Base-by-base conservation (phyloP, 78 protist genomes). In the Bodo saltans region DNA sequence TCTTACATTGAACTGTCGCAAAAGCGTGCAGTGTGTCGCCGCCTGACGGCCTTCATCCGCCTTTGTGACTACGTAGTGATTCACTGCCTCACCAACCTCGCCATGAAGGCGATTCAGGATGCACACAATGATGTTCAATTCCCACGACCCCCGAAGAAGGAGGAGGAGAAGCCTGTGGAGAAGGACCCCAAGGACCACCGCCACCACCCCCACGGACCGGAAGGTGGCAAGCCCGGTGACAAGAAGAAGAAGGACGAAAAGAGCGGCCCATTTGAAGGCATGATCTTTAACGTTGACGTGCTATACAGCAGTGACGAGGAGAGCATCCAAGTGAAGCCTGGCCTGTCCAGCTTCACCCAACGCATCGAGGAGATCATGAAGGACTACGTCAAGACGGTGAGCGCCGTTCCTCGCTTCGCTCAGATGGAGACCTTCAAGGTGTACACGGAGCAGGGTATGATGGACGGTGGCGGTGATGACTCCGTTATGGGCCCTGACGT, bases 21-120 rank as follows among this genome's bases (percentile, higher is more conserved):
- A 30, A 1, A 28, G n/a, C 23, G 83, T 29, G 79, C 88, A 42
- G 83, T 3, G 21, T 68, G 88, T 39, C 38, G 83, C 25, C 68
- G 88, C 21, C 74, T 68, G 30, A 42, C 78, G 32, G 0, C 67
- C 34, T 75, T 76, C 78, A 84, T 88, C 53, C 82, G 85, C 21
- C 71, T 76, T 17, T 53, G 34, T 3, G 91, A 88, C 74, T 84
- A 79, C 80, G 21, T 88, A 11, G 74, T 88, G 74, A 25, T 84
- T 35, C 74, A 84, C 32, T 23, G 78, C 38, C 74, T 79, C 38
- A 70, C 52, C 37, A 25, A 0, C 17, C 83, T 88, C 35, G 70
- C 72, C 33, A 69, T 82, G 33, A 1, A 68, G 8, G 12, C 81
- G 17, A 70, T 79, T 28, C 0, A 23, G 3, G 88, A 76, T 68